Evolutionary conservation across 768 basidiomycete genomes (phyloP), one percentile per base, ranked within the genome.

Genomic region (Psilocybe subaeruginosa): DNA sequence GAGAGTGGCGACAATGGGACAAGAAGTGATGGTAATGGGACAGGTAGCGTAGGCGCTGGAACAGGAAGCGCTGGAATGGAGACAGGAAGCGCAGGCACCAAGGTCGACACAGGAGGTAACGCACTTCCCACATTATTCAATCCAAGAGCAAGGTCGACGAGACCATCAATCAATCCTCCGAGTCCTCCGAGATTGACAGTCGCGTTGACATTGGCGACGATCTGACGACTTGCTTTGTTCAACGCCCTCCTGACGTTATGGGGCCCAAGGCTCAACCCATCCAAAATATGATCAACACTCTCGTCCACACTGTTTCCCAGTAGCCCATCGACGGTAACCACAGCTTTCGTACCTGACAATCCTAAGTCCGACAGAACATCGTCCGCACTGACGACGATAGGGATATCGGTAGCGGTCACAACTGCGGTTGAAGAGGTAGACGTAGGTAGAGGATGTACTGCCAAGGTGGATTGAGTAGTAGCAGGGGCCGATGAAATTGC

Each of bases 321-420:
- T 1, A 74, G 58, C 37, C 70, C 69, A 48, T 63, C 65, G 19
- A 70, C 67, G 7, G 49, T 60, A 8, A 64, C 56, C 4, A 68
- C 54, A 14, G 55, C 62, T 16, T 63, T 64, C 35, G 66, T 60
- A 3, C 35, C 56, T 29, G 56, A 58, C 35, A 73, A 57, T 30
- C 69, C 69, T n/a, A 72, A 59, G 4, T 48, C 33, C 11, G 59
- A 47, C 17, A 72, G 57, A 17, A 75, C 65, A n/a, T 64, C 57
- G 30, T 72, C 67, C 14, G 73, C 58, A 27, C 67, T 67, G 16
- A 73, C 51, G 27, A 72, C 57, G 47, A 72, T 62, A 17, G 70
- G 70, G 31, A 58, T 53, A 50, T 69, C 63, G 7, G 46, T 14
- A n/a, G 46, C 7, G 30, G 46, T 5, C 9, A 47, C 14, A 47